Evolutionary conservation across 2,329 filamentous ascomycete genomes (phyloP).

Genomic region (Nemania abortiva): DNA sequence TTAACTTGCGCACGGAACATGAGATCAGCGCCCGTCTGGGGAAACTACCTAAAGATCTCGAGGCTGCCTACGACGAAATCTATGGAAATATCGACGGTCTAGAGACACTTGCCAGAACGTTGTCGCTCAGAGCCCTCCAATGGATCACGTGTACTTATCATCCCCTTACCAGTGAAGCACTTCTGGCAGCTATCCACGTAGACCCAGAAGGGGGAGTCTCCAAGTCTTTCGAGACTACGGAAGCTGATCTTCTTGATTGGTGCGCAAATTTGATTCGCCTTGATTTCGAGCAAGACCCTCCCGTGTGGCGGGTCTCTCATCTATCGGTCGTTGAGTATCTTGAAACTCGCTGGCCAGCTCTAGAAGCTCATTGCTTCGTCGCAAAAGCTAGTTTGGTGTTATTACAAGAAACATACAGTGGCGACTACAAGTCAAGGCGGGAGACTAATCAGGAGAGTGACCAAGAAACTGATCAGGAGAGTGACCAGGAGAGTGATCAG

Average conservation of each 20-base stretch:
- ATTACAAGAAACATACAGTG: slow-evolving; percentile 7
- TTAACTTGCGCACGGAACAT: background rate
- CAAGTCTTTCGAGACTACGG: slow-evolving; percentile 1
- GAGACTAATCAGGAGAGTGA: too few relatives aligned
- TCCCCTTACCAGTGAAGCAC: background rate
- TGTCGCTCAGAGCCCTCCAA: slow-evolving; percentile 16
- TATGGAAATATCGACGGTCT: slow-evolving; percentile 5
- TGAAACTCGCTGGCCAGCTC: slow-evolving; percentile 19
- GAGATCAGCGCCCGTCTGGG: slow-evolving; percentile 20
- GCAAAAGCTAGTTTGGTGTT: background rate
- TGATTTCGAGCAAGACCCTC: slow-evolving; percentile 9
- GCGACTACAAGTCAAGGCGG: too few relatives aligned
- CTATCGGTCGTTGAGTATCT: slow-evolving; percentile 29
- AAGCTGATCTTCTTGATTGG: slow-evolving; percentile 25
- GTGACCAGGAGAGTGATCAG: too few relatives aligned
- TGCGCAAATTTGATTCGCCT: slow-evolving; percentile 27
- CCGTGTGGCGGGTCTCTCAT: slow-evolving; percentile 28
- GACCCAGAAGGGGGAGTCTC: slow-evolving; percentile 8
- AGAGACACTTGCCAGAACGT: background rate
- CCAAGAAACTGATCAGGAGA: background rate
- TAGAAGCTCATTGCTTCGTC: slow-evolving; percentile 30
- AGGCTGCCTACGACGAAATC: slow-evolving; percentile 22
- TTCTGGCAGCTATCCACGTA: slow-evolving; percentile 14
- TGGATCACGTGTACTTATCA: slow-evolving; percentile 2
- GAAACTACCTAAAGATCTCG: slow-evolving; percentile 15